Evolutionary conservation across 2,329 filamentous ascomycete genomes (phyloP).

Genomic region (Ophiocordyceps camponoti-leonardi): DNA sequence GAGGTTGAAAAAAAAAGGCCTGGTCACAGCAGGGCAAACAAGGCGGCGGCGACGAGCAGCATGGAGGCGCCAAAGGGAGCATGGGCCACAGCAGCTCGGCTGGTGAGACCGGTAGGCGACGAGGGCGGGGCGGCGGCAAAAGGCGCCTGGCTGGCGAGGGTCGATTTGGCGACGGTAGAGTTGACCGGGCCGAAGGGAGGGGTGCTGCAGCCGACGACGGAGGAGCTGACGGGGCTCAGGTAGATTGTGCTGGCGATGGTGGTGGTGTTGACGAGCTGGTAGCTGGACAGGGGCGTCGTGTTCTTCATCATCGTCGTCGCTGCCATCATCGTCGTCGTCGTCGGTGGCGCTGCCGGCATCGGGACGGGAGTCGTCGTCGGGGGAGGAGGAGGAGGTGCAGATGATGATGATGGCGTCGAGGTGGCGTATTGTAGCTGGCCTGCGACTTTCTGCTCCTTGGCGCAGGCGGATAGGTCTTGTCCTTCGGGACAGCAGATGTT

Average conservation of each 20-base stretch:
- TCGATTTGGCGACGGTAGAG: constrained; percentile 2
- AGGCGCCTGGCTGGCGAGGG: constrained; percentile 2
- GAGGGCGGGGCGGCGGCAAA: constrained; percentile 12
- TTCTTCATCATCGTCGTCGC: not conserved
- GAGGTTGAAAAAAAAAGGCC: not conserved
- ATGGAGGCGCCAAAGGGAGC: not conserved
- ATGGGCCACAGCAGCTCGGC: not conserved
- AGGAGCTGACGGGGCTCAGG: constrained; percentile 9
- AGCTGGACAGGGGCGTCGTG: not conserved
- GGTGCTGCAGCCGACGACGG: constrained; percentile 10
- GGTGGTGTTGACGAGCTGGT: not conserved
- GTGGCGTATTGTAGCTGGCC: constrained; percentile 24
- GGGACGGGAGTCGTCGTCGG: not conserved
- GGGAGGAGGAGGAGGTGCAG: constrained; percentile 6
- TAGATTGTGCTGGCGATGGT: constrained; percentile 8
- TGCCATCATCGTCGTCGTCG: not conserved
- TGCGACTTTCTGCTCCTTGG: constrained; percentile 30
- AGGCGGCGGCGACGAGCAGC: not conserved
- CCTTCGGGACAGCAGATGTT: constrained; percentile 46
- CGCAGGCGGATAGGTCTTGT: constrained; percentile 36
- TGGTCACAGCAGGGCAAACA: not conserved
- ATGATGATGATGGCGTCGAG: constrained; percentile 9
- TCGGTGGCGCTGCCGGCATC: not conserved
- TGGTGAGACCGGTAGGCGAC: constrained; percentile 4
- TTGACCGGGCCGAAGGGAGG: constrained; percentile 11